phyloP scores from a whole-genome alignment of 1,139 yeast genomes.

The Scheffersomyces titani region DNA sequence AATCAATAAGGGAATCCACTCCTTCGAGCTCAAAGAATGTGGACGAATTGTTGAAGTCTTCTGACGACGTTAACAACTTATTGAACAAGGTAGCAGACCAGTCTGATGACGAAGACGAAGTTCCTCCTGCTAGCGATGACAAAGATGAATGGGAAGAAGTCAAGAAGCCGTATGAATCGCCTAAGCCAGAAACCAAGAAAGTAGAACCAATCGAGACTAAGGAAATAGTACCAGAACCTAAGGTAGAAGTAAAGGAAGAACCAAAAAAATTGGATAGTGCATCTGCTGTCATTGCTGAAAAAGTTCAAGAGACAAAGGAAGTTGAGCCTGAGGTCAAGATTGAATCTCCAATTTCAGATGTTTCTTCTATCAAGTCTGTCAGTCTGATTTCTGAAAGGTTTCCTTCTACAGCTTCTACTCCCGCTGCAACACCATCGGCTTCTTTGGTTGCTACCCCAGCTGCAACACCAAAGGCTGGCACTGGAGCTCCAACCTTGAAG shows the following conservation, averaged over 20 bases:
- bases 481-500: slow-evolving; percentile 60
- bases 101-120: slow-evolving; percentile 43
- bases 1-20: slow-evolving; percentile 9
- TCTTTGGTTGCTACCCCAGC: slow-evolving; percentile 8
- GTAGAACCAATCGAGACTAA: slow-evolving; percentile 2
- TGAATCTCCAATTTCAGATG: slow-evolving; percentile 6
- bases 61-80: slow-evolving; percentile 37
- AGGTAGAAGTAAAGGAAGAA: slow-evolving; percentile 16
- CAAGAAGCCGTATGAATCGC: slow-evolving; percentile 22
- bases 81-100: slow-evolving; percentile 41
- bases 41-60: slow-evolving; percentile 43
- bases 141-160: slow-evolving; percentile 48
- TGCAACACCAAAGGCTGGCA: slow-evolving; percentile 21
- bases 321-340: slow-evolving; percentile 10
- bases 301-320: slow-evolving; percentile 11
- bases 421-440: slow-evolving; percentile 13
- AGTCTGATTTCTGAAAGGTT: slow-evolving; percentile 1
- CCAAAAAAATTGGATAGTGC: slow-evolving; percentile 6
- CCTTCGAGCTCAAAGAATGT: slow-evolving; percentile 25
- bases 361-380: slow-evolving; percentile 1
- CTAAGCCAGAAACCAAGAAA: slow-evolving; percentile 5
- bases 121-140: slow-evolving; percentile 16
- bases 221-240: slow-evolving; percentile 12
- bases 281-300: background rate
- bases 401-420: slow-evolving; percentile 9